Conservation (phyloP, 1,284 basidiomycete species). For the Mrakiaceae sp. region DNA sequence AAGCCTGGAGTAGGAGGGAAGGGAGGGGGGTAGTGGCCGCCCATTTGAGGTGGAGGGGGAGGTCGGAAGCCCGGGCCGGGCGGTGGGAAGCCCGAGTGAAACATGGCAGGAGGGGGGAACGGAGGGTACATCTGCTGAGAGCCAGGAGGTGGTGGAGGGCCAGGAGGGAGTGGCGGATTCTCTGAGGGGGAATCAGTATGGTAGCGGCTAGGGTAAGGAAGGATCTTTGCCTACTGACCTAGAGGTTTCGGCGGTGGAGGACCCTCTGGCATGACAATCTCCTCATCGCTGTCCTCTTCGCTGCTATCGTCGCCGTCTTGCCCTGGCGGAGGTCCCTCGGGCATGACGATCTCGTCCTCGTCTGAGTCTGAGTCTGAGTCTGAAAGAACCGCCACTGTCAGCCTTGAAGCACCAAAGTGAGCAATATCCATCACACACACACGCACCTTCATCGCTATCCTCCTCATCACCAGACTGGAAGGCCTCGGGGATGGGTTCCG, state of each 20-base stretch:
- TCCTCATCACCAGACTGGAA: constrained; percentile 21
- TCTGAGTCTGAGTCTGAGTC: constrained; percentile 27
- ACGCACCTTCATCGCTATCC: constrained; percentile 21
- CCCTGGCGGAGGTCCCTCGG: constrained; percentile 63
- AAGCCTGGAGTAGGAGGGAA: no score
- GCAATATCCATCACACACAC: neutral
- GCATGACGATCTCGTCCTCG: constrained; percentile 77
- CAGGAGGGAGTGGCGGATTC: constrained; percentile 23
- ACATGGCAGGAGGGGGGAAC: constrained; percentile 17
- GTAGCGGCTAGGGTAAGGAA: constrained; percentile 21
- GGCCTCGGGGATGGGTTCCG: constrained; percentile 1
- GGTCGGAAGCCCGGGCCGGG: constrained; percentile 11
- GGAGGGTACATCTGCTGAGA: neutral
- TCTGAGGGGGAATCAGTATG: constrained; percentile 15
- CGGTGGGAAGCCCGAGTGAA: neutral
- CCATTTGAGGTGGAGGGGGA: constrained; percentile 1
- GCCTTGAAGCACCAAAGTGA: no score
- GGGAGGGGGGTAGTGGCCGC: neutral
- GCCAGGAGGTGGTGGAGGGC: constrained; percentile 22
- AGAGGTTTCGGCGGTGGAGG: constrained; percentile 31
- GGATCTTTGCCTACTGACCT: neutral
- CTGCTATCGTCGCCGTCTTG: constrained; percentile 23
- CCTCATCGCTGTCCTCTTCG: constrained; percentile 29
- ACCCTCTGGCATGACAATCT: constrained; percentile 36
- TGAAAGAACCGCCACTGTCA: neutral